These are phyloP conservation scores for Cicer cuneatum DNA, from an alignment of 306 rosid species.

Conservation along the genomic window DNA sequence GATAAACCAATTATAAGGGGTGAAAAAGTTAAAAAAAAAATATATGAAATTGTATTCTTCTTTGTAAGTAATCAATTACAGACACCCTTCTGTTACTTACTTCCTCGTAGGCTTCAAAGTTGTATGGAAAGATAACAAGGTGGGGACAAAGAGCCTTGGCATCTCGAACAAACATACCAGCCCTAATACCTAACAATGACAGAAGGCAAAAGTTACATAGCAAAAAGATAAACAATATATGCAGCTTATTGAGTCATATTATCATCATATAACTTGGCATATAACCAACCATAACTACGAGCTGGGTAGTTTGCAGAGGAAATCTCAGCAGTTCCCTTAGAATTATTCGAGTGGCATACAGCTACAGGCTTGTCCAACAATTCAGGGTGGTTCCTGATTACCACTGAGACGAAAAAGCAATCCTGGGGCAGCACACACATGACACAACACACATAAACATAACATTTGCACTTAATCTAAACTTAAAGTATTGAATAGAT, in stretches of 20 bases:
- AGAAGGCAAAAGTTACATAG: conserved; percentile 27
- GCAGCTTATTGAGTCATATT: conserved; percentile 27
- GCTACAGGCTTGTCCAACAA: conserved; percentile 84
- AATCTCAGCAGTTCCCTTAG: conserved; percentile 93
- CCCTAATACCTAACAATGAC: conserved; percentile 70
- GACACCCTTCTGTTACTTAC: conserved; percentile 50
- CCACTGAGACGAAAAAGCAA: conserved; percentile 94
- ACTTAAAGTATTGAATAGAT: conserved; percentile 38
- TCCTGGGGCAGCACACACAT: conserved; percentile 66
- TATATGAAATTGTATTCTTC: conserved; percentile 19
- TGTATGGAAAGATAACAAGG: conserved; percentile 79
- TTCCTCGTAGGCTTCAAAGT: conserved; percentile 94
- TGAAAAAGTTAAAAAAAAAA: background rate
- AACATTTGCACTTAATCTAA: conserved; percentile 40
- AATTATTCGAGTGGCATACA: conserved; percentile 86
- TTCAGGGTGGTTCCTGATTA: conserved; percentile 71
- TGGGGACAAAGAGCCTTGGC: conserved; percentile 87
- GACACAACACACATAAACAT: conserved; percentile 4
- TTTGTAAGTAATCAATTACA: conserved; percentile 11
- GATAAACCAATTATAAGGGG: conserved; percentile 30
- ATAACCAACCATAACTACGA: conserved; percentile 77
- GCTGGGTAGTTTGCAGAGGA: conserved; percentile 99
- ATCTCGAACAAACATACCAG: conserved; percentile 93
- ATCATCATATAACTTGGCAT: conserved; percentile 36
- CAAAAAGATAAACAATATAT: conserved; percentile 28